These are phyloP conservation scores for Craterostigma plantagineum DNA, from an alignment of 257 asterid genomes.

Conservation along the genomic window DNA sequence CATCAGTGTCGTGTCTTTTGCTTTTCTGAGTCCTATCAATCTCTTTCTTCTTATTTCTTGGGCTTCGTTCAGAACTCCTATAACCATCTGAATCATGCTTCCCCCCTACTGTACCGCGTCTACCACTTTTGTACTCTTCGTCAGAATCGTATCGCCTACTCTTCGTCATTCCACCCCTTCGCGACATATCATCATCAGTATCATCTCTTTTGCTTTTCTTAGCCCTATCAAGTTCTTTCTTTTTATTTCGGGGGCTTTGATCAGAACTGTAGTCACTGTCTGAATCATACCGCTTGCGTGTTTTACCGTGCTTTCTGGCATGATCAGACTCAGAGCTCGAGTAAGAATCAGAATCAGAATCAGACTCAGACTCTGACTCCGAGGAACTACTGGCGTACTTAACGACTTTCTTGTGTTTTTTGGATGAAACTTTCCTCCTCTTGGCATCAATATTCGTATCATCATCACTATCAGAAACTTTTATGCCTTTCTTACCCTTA, in stretches of 20 bases:
- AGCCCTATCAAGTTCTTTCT: constrained; percentile 10
- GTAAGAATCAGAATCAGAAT: constrained; percentile 21
- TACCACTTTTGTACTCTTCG: constrained; percentile 10
- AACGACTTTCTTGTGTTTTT: constrained; percentile 18
- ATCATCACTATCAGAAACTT: constrained; percentile 18
- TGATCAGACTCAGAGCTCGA: constrained; percentile 24
- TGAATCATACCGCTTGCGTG: constrained; percentile 17
- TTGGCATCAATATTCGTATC: constrained; percentile 24
- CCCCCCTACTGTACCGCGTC: constrained; percentile 10
- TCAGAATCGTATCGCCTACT: constrained; percentile 10
- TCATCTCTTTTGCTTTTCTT: constrained; percentile 3
- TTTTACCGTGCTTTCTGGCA: constrained; percentile 12
- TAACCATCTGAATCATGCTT: constrained; percentile 18
- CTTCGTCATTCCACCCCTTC: too few relatives aligned
- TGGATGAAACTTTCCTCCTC: constrained; percentile 16
- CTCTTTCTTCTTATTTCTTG: constrained; percentile 9
- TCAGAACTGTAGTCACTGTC: constrained; percentile 9
- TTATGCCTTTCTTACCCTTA: constrained; percentile 13
- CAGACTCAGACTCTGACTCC: constrained; percentile 26
- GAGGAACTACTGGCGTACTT: constrained; percentile 18
- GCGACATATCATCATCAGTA: too few relatives aligned
- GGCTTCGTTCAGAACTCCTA: constrained; percentile 4
- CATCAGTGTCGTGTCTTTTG: constrained; percentile 15
- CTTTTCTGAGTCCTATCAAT: constrained; percentile 10
- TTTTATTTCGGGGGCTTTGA: constrained; percentile 12